These are phyloP conservation scores for Hemisphaericaspora subhashii DNA, from an alignment of 1,139 yeast species.

Conservation along the genomic window DNA sequence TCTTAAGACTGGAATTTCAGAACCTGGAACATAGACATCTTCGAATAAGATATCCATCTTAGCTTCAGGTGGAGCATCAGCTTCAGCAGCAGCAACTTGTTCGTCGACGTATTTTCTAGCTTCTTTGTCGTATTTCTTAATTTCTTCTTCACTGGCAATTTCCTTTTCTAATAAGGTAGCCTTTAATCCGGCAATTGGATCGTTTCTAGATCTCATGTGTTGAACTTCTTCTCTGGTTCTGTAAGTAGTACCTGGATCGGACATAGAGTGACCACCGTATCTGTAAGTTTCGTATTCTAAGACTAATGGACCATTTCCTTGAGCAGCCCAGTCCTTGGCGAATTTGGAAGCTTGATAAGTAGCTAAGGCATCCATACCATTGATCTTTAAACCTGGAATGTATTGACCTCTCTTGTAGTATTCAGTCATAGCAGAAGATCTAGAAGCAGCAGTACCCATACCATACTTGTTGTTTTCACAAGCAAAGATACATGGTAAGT, in stretches of 20 bases:
- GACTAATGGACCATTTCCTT: slow-evolving; percentile 95
- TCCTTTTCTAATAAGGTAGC: slow-evolving; percentile 76
- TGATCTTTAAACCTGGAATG: slow-evolving; percentile 96
- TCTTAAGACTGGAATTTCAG: slow-evolving; percentile 89
- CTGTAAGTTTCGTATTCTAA: slow-evolving; percentile 97
- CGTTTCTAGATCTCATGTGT: slow-evolving; percentile 98
- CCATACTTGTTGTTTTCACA: slow-evolving; percentile 99
- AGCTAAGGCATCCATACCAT: slow-evolving; percentile 98
- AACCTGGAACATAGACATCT: slow-evolving; percentile 94
- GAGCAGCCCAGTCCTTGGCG: slow-evolving; percentile 93
- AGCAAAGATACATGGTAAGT: slow-evolving; percentile 89
- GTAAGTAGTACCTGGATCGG: slow-evolving; percentile 99
- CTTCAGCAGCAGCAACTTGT: slow-evolving; percentile 92
- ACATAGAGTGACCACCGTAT: slow-evolving; percentile 99
- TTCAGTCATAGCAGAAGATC: slow-evolving; percentile 95
- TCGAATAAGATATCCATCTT: slow-evolving; percentile 91
- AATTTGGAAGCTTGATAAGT: slow-evolving; percentile 94
- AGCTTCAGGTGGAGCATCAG: slow-evolving; percentile 93
- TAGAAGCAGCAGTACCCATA: slow-evolving; percentile 97
- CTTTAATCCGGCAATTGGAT: slow-evolving; percentile 96
- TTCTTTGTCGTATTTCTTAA: slow-evolving; percentile 90
- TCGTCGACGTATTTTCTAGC: slow-evolving; percentile 94
- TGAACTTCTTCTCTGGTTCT: slow-evolving; percentile 99
- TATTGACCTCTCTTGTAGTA: slow-evolving; percentile 99
- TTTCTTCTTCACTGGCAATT: slow-evolving; percentile 90